Base-by-base conservation (phyloP, 129 eudicot species). In the Flaveria robusta region DNA sequence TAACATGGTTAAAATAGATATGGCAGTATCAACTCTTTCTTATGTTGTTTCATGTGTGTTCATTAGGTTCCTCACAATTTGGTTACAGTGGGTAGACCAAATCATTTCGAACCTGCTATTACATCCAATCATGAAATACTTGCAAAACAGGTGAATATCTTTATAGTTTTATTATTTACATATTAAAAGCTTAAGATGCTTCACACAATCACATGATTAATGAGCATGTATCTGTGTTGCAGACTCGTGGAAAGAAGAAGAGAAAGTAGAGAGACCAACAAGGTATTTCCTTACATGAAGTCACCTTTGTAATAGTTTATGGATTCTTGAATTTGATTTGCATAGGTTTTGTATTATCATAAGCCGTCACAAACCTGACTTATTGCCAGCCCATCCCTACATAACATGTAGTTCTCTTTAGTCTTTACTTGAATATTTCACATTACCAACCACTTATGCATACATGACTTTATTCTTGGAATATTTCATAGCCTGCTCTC, bases 191-290 rank as follows among this genome's bases (percentile, higher is more conserved):
- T 19, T 43, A 56, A 78, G 14, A 54, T 43, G 50, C 14, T 47
- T 52, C 26, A 50, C 49, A 65, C 46, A 72, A 58, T 60, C 63
- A 67, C 16, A 9, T 59, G 74, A 45, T 75, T 31, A 26, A 75
- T 9, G 83, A 49, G 67, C 5, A 1, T 50, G 64, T 27, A 22
- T 56, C 59, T 31, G 49, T 71, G 70, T 65, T 76, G 68, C 80
- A 80, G 84, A 71, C 76, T 54, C 75, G 84, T 37, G 80, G 75
- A 22, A 69, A 76, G 51, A 74, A 54, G 18, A 75, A 60, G 66
- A 83, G 60, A 68, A n/a, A 67, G 76, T 55, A 74, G 59, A 78
- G 24, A 51, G 10, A 9, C 41, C 46, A 31, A 46, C 75, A 73
- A 42, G 84, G 79, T 74, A 50, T 45, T 18, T 70, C 39, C 11